These are phyloP conservation scores for Petasospora rhodanensis DNA, from an alignment of 1,139 yeast genomes.

Conservation along the genomic window DNA sequence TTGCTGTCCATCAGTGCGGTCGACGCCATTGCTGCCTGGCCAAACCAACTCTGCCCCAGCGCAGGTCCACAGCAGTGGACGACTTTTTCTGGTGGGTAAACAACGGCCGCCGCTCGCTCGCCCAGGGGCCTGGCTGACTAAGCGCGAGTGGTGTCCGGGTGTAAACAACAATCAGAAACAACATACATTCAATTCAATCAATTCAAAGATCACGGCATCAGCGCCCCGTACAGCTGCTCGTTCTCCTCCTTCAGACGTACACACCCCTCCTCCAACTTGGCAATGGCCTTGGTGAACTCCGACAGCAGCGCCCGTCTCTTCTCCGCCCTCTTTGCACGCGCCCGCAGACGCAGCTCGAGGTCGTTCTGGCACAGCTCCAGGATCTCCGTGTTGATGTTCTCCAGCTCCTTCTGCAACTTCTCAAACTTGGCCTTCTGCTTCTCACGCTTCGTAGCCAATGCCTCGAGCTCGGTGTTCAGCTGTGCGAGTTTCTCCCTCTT, in stretches of 20 bases:
- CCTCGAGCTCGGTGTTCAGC: slow-evolving; percentile 32
- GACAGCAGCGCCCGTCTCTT: slow-evolving; percentile 24
- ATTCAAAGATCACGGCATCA: too few species aligned
- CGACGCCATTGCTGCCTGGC: too few species aligned
- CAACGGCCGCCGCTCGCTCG: too few species aligned
- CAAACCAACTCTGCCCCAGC: too few species aligned
- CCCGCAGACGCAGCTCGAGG: slow-evolving; percentile 25
- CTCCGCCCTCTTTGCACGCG: slow-evolving; percentile 28
- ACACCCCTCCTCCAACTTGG: slow-evolving; percentile 19
- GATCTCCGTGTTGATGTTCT: slow-evolving; percentile 29
- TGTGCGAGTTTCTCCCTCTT: slow-evolving; percentile 25
- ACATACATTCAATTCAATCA: too few species aligned
- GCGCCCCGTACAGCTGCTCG: slow-evolving; percentile 4
- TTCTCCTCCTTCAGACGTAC: slow-evolving; percentile 10
- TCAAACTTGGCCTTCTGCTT: slow-evolving; percentile 30
- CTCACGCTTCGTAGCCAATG: slow-evolving; percentile 32
- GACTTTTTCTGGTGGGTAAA: background rate
- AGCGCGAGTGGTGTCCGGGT: too few species aligned
- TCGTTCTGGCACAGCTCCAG: slow-evolving; percentile 29
- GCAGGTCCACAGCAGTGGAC: too few species aligned
- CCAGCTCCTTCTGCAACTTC: slow-evolving; percentile 28
- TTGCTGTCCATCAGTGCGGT: slow-evolving; percentile 6
- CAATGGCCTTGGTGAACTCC: slow-evolving; percentile 27
- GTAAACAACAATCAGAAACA: too few species aligned
- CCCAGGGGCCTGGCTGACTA: too few species aligned